A percentile compares a stretch with the other conserved stretches of the same genome.
Conservation (phyloP, 768 basidiomycete genomes). For the Collybia nuda region DNA sequence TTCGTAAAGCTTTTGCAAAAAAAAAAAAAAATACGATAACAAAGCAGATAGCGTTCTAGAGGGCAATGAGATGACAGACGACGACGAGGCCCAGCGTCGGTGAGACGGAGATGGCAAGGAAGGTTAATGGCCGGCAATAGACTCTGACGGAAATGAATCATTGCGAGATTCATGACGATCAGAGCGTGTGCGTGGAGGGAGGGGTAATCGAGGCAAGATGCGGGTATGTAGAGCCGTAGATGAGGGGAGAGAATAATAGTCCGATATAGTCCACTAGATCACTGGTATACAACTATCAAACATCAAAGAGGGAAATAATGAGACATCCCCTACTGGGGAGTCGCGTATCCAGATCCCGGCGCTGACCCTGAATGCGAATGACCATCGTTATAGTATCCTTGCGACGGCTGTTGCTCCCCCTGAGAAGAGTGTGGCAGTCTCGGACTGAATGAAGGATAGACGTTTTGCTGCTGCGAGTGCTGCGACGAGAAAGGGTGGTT, state of each 20-base stretch:
- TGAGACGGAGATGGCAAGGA: background rate
- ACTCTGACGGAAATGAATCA: background rate
- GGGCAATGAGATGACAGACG: background rate
- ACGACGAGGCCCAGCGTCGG: conserved; percentile 1
- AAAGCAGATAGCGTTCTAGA: conserved; percentile 5
- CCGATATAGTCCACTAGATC: background rate
- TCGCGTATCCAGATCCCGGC: conserved; percentile 46
- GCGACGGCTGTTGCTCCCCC: conserved; percentile 19
- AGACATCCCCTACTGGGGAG: conserved; percentile 33
- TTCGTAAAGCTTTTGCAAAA: background rate
- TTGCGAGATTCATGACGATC: conserved; percentile 1
- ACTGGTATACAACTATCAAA: conserved; percentile 1
- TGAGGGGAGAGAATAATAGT: background rate
- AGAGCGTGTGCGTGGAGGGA: conserved; percentile 3
- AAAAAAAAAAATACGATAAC: conserved; percentile 4
- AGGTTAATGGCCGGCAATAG: background rate
- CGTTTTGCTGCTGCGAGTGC: conserved; percentile 27
- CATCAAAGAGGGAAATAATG: background rate
- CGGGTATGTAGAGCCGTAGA: background rate
- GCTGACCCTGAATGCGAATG: conserved; percentile 39
- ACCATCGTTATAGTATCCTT: conserved; percentile 34
- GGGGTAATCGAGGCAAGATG: background rate
- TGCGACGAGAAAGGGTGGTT: conserved; percentile 41
- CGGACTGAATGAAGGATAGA: conserved; percentile 34
- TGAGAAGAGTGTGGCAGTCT: conserved; percentile 26